Evolutionary conservation across 1,139 yeast genomes (phyloP).

Genomic region (Kluyveromyces marxianus): DNA sequence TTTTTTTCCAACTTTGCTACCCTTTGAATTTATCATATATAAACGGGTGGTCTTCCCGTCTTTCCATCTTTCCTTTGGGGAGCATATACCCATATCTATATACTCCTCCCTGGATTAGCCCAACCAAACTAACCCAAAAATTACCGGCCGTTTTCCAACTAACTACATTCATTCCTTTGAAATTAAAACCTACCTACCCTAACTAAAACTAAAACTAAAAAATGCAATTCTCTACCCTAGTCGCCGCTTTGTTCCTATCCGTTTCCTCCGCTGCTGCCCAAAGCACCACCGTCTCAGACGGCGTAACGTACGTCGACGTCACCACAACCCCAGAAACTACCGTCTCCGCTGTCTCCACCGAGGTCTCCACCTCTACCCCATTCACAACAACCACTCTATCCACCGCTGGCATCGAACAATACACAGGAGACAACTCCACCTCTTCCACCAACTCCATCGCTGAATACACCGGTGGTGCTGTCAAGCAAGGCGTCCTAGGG

Average conservation of each 20-base stretch:
- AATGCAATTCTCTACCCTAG: conserved; percentile 9
- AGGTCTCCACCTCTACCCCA: conserved; percentile 30
- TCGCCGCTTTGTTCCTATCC: conserved; percentile 10
- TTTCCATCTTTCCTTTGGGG: no score
- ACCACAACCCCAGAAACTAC: conserved; percentile 31
- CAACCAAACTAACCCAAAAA: no score
- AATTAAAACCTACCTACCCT: not conserved
- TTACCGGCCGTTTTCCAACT: conserved; percentile 3
- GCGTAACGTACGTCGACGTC: conserved; percentile 29
- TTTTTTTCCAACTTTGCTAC: no score
- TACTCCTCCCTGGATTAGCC: not conserved
- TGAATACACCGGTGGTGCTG: conserved; percentile 15
- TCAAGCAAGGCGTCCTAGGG: conserved; percentile 13
- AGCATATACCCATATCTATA: not conserved
- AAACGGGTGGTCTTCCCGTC: no score
- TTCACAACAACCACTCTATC: conserved; percentile 23
- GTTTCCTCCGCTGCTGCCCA: conserved; percentile 9
- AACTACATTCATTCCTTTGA: conserved; percentile 1
- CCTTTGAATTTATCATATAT: no score
- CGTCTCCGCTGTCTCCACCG: conserved; percentile 30
- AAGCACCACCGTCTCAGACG: conserved; percentile 16
- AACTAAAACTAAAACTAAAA: not conserved
- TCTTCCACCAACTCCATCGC: conserved; percentile 10
- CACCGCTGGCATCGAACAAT: conserved; percentile 6
- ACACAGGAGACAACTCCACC: conserved; percentile 5